These are phyloP conservation scores for Plectranthus barbatus DNA, from an alignment of 257 asterid genomes.

Conservation along the genomic window DNA sequence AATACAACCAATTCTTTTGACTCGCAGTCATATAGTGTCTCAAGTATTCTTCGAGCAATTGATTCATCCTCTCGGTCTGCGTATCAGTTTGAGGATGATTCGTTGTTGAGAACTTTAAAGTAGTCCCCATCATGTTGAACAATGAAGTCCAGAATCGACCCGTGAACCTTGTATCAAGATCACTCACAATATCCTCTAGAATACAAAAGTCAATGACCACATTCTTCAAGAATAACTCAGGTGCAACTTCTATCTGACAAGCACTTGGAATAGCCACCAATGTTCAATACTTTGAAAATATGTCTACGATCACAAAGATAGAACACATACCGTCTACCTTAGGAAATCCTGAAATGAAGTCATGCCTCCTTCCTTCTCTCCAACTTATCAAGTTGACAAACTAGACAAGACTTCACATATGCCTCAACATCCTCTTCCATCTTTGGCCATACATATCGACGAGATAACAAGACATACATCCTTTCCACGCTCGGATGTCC, in stretches of 20 bases:
- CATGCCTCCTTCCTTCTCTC: neutral
- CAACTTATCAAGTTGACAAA: too few relatives aligned
- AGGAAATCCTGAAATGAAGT: neutral
- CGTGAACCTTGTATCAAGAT: neutral
- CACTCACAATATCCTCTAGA: neutral
- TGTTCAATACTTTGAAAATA: neutral
- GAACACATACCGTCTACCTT: neutral
- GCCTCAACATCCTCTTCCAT: conserved; percentile 2
- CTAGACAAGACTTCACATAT: neutral
- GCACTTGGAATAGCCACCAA: neutral
- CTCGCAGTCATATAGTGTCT: neutral
- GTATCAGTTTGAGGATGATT: neutral
- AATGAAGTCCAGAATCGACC: neutral
- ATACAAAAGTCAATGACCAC: neutral
- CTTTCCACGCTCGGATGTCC: neutral
- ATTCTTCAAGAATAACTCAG: neutral
- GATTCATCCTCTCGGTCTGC: neutral
- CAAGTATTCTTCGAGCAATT: neutral
- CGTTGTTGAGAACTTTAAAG: too few relatives aligned
- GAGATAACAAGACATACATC: neutral
- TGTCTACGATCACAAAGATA: neutral
- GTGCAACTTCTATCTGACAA: neutral
- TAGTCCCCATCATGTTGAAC: neutral
- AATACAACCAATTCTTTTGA: too few relatives aligned
- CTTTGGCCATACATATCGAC: neutral